A percentile compares a stretch with the other conserved stretches of the same genome.
These are phyloP conservation scores for Pelargonium citronellum DNA, from an alignment of 441 rosid species.

Conservation along the genomic window DNA sequence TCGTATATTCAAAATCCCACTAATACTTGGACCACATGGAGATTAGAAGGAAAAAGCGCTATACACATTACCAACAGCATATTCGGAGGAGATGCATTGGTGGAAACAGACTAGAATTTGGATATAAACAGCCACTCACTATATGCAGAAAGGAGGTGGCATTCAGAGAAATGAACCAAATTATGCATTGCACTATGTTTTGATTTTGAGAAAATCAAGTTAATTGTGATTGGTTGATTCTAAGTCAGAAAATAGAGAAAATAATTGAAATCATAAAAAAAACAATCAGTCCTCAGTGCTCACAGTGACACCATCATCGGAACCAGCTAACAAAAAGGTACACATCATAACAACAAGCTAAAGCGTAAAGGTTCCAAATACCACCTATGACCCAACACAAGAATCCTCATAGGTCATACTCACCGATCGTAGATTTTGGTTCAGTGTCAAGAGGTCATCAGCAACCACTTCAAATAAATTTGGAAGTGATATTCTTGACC, in stretches of 20 bases:
- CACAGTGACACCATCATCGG: neutral
- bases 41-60: too few relatives aligned
- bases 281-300: too few relatives aligned
- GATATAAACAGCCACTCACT: too few relatives aligned
- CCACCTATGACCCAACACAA: neutral
- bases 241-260: too few relatives aligned
- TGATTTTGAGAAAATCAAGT: neutral
- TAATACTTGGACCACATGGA: too few relatives aligned
- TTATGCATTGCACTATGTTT: neutral
- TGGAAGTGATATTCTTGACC: constrained; percentile 44
- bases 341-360: neutral
- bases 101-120: too few relatives aligned
- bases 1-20: too few relatives aligned
- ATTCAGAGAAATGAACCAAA: neutral
- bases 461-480: constrained; percentile 68
- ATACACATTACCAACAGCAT: too few relatives aligned
- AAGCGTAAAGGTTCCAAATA: neutral
- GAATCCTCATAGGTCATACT: constrained; percentile 27
- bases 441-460: constrained; percentile 65
- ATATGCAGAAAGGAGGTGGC: too few relatives aligned
- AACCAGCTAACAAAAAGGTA: neutral
- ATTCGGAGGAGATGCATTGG: too few relatives aligned
- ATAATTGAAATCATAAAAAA: too few relatives aligned
- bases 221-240: too few relatives aligned
- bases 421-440: constrained; percentile 76